Base-by-base conservation (phyloP, 768 basidiomycete genomes). In the Russula sp. region DNA sequence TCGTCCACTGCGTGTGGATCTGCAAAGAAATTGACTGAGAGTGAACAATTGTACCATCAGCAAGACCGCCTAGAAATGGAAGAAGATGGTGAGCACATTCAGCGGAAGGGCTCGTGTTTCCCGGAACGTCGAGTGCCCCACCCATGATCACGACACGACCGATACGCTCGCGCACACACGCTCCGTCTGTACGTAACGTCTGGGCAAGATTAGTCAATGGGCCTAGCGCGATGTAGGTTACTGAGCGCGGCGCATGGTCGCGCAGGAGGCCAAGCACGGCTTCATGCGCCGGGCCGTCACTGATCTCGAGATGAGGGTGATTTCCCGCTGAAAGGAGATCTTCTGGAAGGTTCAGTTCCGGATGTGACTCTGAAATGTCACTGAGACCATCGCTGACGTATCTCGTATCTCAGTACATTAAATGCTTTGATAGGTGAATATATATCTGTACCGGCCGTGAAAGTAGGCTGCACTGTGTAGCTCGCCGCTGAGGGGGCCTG, bases 81-180 rank as follows among this genome's bases (percentile, higher is more conserved):
- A 62, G 59, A 28, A 28, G 22, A 28, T 62, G 42, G 38, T 73
- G 20, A 85, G 75, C 75, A 91, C 94, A 96, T 74, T 97, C 94
- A 63, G 93, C 89, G 3, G 83, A 80, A 9, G 92, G 84, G 28
- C 80, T 84, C 0, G 87, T 89, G 69, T 96, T 98, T 3, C 94
- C 94, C 0, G 94, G 92, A 36, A 92, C 90, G 67, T 95, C 92
- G 26, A 98, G 73, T 2, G 93, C 89, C 16, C 93, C 94, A n/a
- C 94, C 94, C 93, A 98, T 96, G 73, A 86, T 87, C 24, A 94
- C 76, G 9, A 98, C 77, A n/a, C 86, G 81, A 5, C 86, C 90
- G 32, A 92, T 82, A 49, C 83, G 83, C 14, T 81, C 74, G 9
- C 75, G 75, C 34, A 94, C 77, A 13, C 81, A 76, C 40, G 77